These are phyloP conservation scores for Moricandia arvensis DNA, from an alignment of 345 rosid genomes.

Conservation along the genomic window DNA sequence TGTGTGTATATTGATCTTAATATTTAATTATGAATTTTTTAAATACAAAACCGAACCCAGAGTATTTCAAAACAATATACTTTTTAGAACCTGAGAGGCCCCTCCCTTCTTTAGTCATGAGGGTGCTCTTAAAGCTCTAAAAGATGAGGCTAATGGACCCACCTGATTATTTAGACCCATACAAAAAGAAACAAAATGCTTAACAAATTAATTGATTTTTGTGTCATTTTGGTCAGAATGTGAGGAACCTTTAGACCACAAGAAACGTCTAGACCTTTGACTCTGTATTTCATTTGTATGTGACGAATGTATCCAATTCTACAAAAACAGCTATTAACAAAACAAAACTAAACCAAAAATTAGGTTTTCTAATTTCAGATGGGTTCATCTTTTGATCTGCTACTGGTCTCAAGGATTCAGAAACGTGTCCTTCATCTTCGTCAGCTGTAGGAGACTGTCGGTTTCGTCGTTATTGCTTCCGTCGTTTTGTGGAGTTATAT, in stretches of 20 bases:
- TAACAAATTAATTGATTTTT: background rate
- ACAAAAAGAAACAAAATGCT: background rate
- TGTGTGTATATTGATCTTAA: too few relatives aligned
- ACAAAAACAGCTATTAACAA: background rate
- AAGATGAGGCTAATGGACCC: background rate
- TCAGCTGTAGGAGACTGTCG: background rate
- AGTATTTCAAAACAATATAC: too few relatives aligned
- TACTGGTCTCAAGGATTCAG: too few relatives aligned
- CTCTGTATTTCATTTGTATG: background rate
- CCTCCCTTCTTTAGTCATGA: too few relatives aligned
- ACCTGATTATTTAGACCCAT: background rate
- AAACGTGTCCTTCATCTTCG: too few relatives aligned
- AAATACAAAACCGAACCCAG: too few relatives aligned
- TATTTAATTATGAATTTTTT: too few relatives aligned
- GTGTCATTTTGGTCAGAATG: background rate
- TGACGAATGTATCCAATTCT: background rate
- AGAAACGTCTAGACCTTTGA: background rate
- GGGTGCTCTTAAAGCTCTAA: too few relatives aligned
- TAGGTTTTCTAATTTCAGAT: background rate
- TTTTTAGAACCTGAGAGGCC: too few relatives aligned
- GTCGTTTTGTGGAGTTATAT: background rate
- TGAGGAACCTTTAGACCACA: slow-evolving; percentile 1
- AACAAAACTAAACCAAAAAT: background rate
- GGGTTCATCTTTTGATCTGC: too few relatives aligned
- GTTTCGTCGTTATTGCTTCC: background rate